These are phyloP conservation scores for Sugiyamaella marilandica DNA, from an alignment of 805 yeast species.

Conservation along the genomic window DNA sequence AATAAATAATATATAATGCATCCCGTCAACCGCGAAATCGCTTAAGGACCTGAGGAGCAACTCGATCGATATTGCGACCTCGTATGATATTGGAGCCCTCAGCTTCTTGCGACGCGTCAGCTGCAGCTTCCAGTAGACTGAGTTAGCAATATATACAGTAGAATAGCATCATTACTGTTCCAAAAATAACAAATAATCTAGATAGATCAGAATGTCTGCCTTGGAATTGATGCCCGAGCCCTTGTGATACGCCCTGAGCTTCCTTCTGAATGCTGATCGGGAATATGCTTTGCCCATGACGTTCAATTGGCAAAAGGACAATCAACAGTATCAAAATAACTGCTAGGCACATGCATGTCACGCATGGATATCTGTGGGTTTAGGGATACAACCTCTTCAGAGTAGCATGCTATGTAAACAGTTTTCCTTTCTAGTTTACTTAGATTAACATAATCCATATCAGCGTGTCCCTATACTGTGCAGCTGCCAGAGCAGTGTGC, in stretches of 20 bases:
- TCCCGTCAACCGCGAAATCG: slow-evolving; percentile 16
- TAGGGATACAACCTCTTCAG: too few relatives aligned
- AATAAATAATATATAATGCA: background rate
- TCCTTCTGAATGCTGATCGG: slow-evolving; percentile 13
- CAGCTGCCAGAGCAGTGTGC: too few relatives aligned
- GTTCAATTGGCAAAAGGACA: too few relatives aligned
- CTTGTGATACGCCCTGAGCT: slow-evolving; percentile 6
- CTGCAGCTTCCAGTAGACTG: slow-evolving; percentile 11
- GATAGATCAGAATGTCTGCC: slow-evolving; percentile 20
- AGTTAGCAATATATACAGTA: background rate
- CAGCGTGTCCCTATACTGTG: too few relatives aligned
- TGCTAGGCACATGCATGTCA: too few relatives aligned
- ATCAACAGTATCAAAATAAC: too few relatives aligned
- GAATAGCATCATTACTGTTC: slow-evolving; percentile 15
- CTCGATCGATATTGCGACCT: slow-evolving; percentile 7
- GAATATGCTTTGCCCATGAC: slow-evolving; percentile 23
- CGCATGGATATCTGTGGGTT: too few relatives aligned
- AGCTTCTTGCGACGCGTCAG: slow-evolving; percentile 6
- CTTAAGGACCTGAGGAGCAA: slow-evolving; percentile 12
- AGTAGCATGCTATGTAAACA: too few relatives aligned
- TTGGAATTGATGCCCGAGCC: slow-evolving; percentile 6
- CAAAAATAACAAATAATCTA: slow-evolving; percentile 23
- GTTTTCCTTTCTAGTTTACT: too few relatives aligned
- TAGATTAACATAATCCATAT: too few relatives aligned
- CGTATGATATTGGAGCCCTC: slow-evolving; percentile 9